A percentile compares a stretch with the other conserved stretches of the same genome.
phyloP scores from a whole-genome alignment of 768 basidiomycete genomes.

The Tylopilus intermedius region DNA sequence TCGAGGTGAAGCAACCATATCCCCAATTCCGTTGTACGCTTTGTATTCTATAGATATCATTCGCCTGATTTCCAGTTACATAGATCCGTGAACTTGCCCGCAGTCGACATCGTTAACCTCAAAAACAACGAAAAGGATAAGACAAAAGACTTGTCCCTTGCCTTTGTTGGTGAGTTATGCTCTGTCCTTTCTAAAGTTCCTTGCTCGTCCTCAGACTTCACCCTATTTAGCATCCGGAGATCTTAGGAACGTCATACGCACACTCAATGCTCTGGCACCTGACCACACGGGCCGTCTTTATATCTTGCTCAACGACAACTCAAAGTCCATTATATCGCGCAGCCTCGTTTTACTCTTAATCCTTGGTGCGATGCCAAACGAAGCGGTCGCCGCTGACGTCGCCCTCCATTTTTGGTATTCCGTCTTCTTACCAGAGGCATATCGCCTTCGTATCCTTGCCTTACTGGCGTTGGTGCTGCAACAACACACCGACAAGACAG shows the following conservation, averaged over 20 bases:
- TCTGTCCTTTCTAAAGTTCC: too few species aligned
- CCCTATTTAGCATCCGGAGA: constrained; percentile 39
- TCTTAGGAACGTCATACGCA: constrained; percentile 39
- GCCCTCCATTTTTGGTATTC: constrained; percentile 49
- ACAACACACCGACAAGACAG: constrained; percentile 11
- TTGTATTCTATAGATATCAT: constrained; percentile 5
- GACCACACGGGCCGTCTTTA: constrained; percentile 37
- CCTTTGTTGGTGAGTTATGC: constrained; percentile 16
- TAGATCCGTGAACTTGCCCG: constrained; percentile 24
- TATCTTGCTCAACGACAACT: constrained; percentile 41
- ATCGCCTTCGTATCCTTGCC: constrained; percentile 22
- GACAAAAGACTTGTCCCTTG: constrained; percentile 20
- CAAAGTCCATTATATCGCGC: constrained; percentile 28
- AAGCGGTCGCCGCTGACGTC: constrained; percentile 34
- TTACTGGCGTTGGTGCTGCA: constrained; percentile 15
- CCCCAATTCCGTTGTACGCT: constrained; percentile 22
- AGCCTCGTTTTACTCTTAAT: constrained; percentile 40
- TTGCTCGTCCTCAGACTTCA: neutral
- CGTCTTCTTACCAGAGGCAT: constrained; percentile 32
- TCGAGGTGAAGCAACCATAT: neutral
- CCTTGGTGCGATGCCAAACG: constrained; percentile 31
- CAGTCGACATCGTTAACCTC: constrained; percentile 27
- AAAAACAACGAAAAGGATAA: constrained; percentile 19
- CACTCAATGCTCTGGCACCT: constrained; percentile 37
- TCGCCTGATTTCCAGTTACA: neutral